Conservation (phyloP, 768 basidiomycete species). For the Krasilnikovozyma curviuscula region DNA sequence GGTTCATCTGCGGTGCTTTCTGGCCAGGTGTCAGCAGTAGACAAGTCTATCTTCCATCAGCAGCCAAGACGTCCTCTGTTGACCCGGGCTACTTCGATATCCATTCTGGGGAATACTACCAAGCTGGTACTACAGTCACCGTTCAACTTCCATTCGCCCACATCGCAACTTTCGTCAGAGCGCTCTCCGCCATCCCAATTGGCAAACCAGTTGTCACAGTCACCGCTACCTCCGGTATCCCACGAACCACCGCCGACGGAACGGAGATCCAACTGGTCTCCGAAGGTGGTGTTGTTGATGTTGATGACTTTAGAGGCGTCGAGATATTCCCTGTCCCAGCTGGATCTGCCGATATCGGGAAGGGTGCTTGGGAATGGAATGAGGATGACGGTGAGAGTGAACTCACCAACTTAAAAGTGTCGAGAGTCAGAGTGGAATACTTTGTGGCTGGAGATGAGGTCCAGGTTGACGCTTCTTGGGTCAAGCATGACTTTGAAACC, state of each 20-base stretch:
- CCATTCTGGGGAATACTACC: constrained; percentile 14
- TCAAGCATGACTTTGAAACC: constrained; percentile 18
- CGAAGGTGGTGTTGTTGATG: constrained; percentile 21
- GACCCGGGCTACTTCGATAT: constrained; percentile 18
- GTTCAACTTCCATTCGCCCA: constrained; percentile 22
- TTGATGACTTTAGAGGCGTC: constrained; percentile 26
- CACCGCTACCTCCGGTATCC: constrained; percentile 18
- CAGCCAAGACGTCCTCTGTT: constrained; percentile 6
- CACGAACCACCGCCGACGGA: constrained; percentile 20
- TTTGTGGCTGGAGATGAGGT: constrained; percentile 12
- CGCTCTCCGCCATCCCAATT: constrained; percentile 15
- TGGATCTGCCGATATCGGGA: background rate
- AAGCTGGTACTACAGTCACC: constrained; percentile 16
- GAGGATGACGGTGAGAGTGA: constrained; percentile 23
- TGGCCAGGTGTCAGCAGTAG: too few species aligned
- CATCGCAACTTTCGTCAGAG: constrained; percentile 23
- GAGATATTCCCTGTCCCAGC: constrained; percentile 21
- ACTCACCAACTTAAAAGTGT: background rate
- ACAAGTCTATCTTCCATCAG: constrained; percentile 24
- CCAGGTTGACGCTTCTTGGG: constrained; percentile 15
- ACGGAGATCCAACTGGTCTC: constrained; percentile 17
- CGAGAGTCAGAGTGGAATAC: constrained; percentile 13
- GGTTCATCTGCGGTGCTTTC: too few species aligned
- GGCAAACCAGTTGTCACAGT: constrained; percentile 22
- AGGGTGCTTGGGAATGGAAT: constrained; percentile 19